Conservation (phyloP, 2,329 filamentous ascomycete genomes). For the Tolypocladium inflatum region DNA sequence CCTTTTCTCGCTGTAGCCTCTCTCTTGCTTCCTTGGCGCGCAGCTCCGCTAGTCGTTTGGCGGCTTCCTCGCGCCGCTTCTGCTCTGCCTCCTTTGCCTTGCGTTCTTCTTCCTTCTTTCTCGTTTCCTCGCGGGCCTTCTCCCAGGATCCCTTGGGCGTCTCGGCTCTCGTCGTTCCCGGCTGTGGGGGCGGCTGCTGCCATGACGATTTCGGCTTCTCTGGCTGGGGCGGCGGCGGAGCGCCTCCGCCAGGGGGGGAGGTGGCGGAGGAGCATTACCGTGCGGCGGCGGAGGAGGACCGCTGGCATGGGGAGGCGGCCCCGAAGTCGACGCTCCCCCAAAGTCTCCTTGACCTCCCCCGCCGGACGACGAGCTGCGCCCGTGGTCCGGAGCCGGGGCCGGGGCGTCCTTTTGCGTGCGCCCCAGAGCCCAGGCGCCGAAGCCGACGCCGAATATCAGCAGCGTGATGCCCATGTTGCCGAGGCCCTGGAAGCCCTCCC, state of each 20-base stretch:
- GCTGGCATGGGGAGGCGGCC: constrained; percentile 22
- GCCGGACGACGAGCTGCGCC: constrained; percentile 10
- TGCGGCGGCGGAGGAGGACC: constrained; percentile 21
- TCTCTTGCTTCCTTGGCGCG: constrained; percentile 46
- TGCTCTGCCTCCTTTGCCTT: constrained; percentile 51
- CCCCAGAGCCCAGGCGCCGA: constrained; percentile 62
- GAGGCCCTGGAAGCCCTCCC: constrained; percentile 58
- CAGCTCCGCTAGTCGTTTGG: constrained; percentile 41
- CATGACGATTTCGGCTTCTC: constrained; percentile 9
- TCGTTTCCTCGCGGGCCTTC: constrained; percentile 58
- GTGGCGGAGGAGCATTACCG: constrained; percentile 1
- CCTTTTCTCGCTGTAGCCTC: constrained; percentile 30
- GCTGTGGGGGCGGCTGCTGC: constrained; percentile 11
- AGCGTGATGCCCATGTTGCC: constrained; percentile 66
- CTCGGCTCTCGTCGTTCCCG: constrained; percentile 9
- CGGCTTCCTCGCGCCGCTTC: constrained; percentile 47
- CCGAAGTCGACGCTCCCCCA: constrained; percentile 14
- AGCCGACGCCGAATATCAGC: constrained; percentile 61
- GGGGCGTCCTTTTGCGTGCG: constrained; percentile 24
- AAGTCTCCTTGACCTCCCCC: constrained; percentile 15
- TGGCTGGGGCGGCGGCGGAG: constrained; percentile 5
- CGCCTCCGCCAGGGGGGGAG: constrained; percentile 3
- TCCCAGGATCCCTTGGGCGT: constrained; percentile 49
- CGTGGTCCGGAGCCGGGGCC: constrained; percentile 1
- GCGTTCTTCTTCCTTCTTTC: constrained; percentile 53